Conservation (phyloP, 441 rosid species). For the Dalechampia spathulata region DNA sequence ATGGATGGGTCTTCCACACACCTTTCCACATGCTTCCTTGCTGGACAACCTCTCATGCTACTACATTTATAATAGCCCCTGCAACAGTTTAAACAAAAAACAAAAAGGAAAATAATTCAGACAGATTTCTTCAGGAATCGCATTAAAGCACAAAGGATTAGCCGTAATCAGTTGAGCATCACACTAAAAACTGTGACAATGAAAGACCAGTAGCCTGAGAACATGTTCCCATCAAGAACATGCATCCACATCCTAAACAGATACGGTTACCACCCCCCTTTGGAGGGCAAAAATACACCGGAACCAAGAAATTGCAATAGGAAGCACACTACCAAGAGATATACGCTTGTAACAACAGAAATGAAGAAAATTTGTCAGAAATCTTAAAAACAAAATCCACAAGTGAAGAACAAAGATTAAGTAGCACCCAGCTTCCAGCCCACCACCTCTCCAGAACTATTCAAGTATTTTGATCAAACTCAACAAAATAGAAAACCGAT, state of each 20-base stretch:
- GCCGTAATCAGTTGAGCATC: background rate
- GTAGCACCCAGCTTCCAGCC: background rate
- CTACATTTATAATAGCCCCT: conserved; percentile 98
- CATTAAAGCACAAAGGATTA: background rate
- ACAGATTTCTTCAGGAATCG: background rate
- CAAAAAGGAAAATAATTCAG: background rate
- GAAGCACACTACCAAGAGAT: too few species aligned
- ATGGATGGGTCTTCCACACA: conserved; percentile 81
- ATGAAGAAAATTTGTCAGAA: background rate
- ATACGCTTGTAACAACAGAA: too few species aligned
- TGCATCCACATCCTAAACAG: too few species aligned
- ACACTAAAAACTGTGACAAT: too few species aligned
- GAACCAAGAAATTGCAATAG: too few species aligned
- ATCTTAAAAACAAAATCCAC: background rate
- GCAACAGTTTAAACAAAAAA: conserved; percentile 21
- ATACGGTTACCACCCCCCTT: too few species aligned
- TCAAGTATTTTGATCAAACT: background rate
- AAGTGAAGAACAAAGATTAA: background rate
- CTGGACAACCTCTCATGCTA: conserved; percentile 98
- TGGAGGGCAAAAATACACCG: too few species aligned
- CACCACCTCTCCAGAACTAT: background rate
- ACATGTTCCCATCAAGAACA: background rate
- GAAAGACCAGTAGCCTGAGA: background rate
- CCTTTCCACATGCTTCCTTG: too few species aligned
- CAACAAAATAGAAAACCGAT: background rate